Percentiles rank a stretch among this genome's conserved stretches.
Conservation (phyloP, 2,329 filamentous ascomycete species). For the Tolypocladium ovalisporum region DNA sequence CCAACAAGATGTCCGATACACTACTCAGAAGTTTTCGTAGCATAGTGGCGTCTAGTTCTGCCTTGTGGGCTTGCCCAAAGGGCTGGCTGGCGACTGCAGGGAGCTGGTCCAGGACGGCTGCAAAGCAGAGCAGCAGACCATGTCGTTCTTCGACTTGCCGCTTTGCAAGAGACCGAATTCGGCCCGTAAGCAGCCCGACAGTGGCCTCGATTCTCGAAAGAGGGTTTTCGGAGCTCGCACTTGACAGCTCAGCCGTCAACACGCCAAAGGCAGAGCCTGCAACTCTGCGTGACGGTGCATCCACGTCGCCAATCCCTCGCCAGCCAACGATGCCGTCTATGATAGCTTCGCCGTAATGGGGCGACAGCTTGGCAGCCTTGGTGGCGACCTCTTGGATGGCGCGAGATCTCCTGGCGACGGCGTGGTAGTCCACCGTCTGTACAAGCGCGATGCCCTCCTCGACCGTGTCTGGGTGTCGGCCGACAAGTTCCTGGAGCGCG, state of each 20-base stretch:
- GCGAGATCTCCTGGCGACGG: conserved; percentile 75
- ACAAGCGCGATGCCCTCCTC: conserved; percentile 74
- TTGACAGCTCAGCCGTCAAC: conserved; percentile 33
- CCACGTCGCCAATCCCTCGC: conserved; percentile 77
- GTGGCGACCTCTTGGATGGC: conserved; percentile 70
- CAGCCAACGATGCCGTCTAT: conserved; percentile 65
- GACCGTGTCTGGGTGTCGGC: conserved; percentile 80
- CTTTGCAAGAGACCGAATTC: conserved; percentile 31
- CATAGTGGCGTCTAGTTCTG: conserved; percentile 11
- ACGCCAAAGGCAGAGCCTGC: conserved; percentile 60
- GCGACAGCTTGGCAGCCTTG: conserved; percentile 54
- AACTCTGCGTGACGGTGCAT: conserved; percentile 60
- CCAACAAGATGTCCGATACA: conserved; percentile 25
- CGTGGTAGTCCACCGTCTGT: conserved; percentile 85
- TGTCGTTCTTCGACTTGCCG: conserved; percentile 61
- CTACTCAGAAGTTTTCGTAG: conserved; percentile 16
- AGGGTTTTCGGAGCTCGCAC: conserved; percentile 7
- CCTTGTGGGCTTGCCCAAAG: conserved; percentile 8
- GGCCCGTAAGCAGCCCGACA: conserved; percentile 29
- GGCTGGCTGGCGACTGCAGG: conserved; percentile 12
- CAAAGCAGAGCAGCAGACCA: conserved; percentile 52
- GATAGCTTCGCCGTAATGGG: conserved; percentile 60
- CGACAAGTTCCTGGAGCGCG: conserved; percentile 86
- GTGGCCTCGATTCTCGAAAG: conserved; percentile 19
- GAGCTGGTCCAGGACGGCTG: conserved; percentile 42